phyloP scores from a whole-genome alignment of 495 filamentous ascomycete genomes.

The Melanomma pulvis-pyrius region DNA sequence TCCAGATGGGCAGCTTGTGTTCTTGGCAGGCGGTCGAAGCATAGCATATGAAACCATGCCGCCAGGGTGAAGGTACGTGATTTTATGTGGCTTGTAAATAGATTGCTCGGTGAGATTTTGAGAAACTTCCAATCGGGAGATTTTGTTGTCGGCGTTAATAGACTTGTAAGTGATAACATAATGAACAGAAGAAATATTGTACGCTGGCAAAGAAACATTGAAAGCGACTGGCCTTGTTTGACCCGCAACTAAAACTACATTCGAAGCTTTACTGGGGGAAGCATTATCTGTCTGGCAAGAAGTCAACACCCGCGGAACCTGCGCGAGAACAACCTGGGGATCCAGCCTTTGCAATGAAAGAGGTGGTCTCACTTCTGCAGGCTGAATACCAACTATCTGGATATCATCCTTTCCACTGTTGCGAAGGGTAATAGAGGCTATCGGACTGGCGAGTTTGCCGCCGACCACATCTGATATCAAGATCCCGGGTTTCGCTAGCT shows the following conservation, averaged over 20 bases:
- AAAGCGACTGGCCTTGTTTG: conserved; percentile 40
- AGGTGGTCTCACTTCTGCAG: conserved; percentile 46
- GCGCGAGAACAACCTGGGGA: conserved; percentile 13
- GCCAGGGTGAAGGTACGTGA: conserved; percentile 60
- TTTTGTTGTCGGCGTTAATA: background rate
- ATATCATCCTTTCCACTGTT: conserved; percentile 50
- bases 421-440: conserved; percentile 54
- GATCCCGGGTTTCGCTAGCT: conserved; percentile 41
- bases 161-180: conserved; percentile 24
- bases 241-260: conserved; percentile 29
- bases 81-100: conserved; percentile 54
- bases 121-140: conserved; percentile 15
- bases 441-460: conserved; percentile 49
- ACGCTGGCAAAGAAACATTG: conserved; percentile 19
- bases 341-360: conserved; percentile 11
- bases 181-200: conserved; percentile 31
- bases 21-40: conserved; percentile 57
- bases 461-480: conserved; percentile 56
- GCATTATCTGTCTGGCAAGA: conserved; percentile 8
- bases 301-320: conserved; percentile 10
- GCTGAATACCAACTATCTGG: conserved; percentile 44
- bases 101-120: conserved; percentile 32
- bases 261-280: background rate
- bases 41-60: conserved; percentile 65
- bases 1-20: conserved; percentile 40